Conservation (phyloP, 2,329 filamentous ascomycete species). For the Colletotrichum sp. region DNA sequence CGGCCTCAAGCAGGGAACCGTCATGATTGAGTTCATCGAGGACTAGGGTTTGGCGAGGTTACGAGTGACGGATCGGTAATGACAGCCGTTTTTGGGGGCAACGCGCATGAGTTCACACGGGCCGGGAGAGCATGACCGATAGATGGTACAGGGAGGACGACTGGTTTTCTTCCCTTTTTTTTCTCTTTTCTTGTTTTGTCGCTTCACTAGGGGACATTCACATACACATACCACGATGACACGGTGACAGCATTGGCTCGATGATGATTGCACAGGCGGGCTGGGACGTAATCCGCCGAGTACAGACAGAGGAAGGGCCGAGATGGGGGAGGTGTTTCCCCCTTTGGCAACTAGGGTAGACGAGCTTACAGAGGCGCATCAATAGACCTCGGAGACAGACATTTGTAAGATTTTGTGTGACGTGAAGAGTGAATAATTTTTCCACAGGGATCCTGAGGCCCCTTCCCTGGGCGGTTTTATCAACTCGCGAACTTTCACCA, state of each 20-base stretch:
- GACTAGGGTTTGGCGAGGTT: conserved; percentile 34
- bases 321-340: background rate
- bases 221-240: conserved; percentile 6
- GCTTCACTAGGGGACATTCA: background rate
- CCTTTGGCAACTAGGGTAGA: background rate
- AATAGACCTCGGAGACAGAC: conserved; percentile 5
- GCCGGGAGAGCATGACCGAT: background rate
- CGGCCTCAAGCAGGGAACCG: conserved; percentile 88
- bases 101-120: background rate
- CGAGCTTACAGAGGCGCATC: background rate
- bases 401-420: background rate
- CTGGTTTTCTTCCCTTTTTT: background rate
- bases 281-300: background rate
- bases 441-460: background rate
- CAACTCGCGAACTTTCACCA: background rate
- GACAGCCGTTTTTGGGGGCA: background rate
- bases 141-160: background rate
- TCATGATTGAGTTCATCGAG: conserved; percentile 92
- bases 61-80: background rate
- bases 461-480: background rate
- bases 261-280: background rate
- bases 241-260: background rate
- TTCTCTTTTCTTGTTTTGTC: background rate
- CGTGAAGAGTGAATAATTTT: background rate
- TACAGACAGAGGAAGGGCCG: background rate